Evolutionary conservation across 2,329 filamentous ascomycete genomes (phyloP).

Genomic region (Colletotrichum godetiae): DNA sequence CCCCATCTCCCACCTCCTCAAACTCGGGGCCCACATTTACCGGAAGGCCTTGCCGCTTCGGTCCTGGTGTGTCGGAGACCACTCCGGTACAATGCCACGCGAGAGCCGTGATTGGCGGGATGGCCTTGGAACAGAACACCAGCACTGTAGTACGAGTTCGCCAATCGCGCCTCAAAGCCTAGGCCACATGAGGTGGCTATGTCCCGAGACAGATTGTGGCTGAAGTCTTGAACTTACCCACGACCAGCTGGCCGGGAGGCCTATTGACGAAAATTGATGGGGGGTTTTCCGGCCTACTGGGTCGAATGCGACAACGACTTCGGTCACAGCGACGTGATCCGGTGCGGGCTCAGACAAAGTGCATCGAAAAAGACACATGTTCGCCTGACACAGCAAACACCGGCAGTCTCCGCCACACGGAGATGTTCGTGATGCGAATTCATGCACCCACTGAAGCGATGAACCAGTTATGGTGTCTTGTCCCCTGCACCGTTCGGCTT

Average conservation of each 20-base stretch:
- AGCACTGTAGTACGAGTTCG: slow-evolving; percentile 12
- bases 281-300: not conserved
- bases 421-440: slow-evolving; percentile 15
- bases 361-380: not conserved
- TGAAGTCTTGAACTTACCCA: not conserved
- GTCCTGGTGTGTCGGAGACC: slow-evolving; percentile 33
- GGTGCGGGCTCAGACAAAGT: slow-evolving; percentile 1
- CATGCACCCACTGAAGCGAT: slow-evolving; percentile 15
- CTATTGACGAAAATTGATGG: slow-evolving; percentile 4
- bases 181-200: slow-evolving; percentile 19
- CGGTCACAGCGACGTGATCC: slow-evolving; percentile 1
- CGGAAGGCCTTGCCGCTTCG: slow-evolving; percentile 29
- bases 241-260: not conserved
- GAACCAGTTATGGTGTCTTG: slow-evolving; percentile 11
- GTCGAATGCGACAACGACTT: not conserved
- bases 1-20: slow-evolving; percentile 8
- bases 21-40: slow-evolving; percentile 8
- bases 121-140: slow-evolving; percentile 12
- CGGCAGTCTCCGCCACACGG: slow-evolving; percentile 11
- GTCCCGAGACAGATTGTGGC: slow-evolving; percentile 26
- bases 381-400: slow-evolving; percentile 8
- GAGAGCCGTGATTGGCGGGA: slow-evolving; percentile 22
- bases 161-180: slow-evolving; percentile 16
- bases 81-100: slow-evolving; percentile 10
- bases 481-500: slow-evolving; percentile 11